Evolutionary conservation across 2,329 filamentous ascomycete genomes (phyloP), one percentile per base, ranked within the genome.

Genomic region (Fusarium sp.): DNA sequence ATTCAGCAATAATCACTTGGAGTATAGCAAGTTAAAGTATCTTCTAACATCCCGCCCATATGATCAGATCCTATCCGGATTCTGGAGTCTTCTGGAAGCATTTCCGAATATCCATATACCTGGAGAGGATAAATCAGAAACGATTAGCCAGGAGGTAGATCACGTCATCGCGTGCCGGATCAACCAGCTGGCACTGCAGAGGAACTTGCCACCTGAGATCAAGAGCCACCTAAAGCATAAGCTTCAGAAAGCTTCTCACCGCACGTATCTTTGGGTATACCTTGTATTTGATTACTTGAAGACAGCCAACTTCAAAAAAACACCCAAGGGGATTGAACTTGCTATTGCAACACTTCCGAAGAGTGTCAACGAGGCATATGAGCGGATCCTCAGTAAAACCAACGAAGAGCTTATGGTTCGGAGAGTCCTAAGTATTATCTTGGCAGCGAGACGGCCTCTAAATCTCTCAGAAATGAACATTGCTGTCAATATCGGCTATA

Each of bases 241-340:
- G 14, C 47, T 77, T 43, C 56, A 64, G 20, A 43, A 50, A 9
- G 56, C 56, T 25, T 30, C 62, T 1, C 68, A 80, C 39, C 76
- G 78, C 13, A 81, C 78, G 0, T 81, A 80, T 50, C 77, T 81
- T 17, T 81, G 76, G 79, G 67, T 79, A 6, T 71, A 78, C 39
- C 72, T 81, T 52, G 69, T 80, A 2, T 77, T 80, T 14, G 66
- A 79, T 15, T 69, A 76, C 49, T 57, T 80, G 14, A 22, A 71
- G 44, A 56, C 45, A 15, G 32, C 54, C 7, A 25, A 23, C 43
- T 71, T 77, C 23, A 74, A 73, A 35, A 72, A 64, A 40, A 73
- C 56, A 20, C 10, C 23, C 1, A 66, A 58, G 32, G 72, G 63
- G 6, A 39, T 75, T 19, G 41, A 71, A 11, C 35, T 35, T 7